A percentile compares a stretch with the other conserved stretches of the same genome.
Conservation (phyloP, 768 basidiomycete species). For the Lactifluus pinguis region DNA sequence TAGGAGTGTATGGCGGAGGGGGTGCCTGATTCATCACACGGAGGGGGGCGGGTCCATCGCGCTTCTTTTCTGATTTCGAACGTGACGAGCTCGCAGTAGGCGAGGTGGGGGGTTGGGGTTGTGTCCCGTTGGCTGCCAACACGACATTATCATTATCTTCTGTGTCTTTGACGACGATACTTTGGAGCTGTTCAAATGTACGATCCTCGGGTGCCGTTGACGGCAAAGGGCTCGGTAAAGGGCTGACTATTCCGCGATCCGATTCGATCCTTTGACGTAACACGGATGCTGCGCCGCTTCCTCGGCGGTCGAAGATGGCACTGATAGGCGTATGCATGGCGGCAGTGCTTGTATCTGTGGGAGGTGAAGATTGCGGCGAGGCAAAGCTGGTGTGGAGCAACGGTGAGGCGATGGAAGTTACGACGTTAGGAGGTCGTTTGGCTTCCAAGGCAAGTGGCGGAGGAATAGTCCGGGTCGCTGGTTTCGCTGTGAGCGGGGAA, state of each 20-base stretch:
- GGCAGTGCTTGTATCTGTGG: neutral
- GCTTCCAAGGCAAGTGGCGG: conserved; percentile 13
- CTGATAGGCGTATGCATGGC: conserved; percentile 13
- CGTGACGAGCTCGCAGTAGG: conserved; percentile 9
- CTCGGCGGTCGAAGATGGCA: conserved; percentile 12
- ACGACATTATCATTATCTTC: conserved; percentile 13
- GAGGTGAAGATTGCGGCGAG: conserved; percentile 29
- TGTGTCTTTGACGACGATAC: conserved; percentile 1
- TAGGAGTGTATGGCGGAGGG: conserved; percentile 26
- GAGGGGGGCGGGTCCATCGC: conserved; percentile 25
- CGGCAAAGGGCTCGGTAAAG: neutral
- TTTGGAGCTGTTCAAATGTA: neutral
- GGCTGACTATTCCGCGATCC: neutral
- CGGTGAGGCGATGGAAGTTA: conserved; percentile 8
- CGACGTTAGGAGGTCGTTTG: conserved; percentile 23
- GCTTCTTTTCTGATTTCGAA: conserved; percentile 17
- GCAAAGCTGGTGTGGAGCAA: conserved; percentile 35
- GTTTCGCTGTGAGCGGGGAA: neutral
- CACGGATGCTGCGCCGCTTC: conserved; percentile 1
- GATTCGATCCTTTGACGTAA: conserved; percentile 14
- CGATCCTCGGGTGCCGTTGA: neutral
- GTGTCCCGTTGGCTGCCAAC: conserved; percentile 14
- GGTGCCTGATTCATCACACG: conserved; percentile 24
- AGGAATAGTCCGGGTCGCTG: neutral
- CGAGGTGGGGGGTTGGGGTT: neutral